Evolutionary conservation across 768 basidiomycete genomes (phyloP).

Genomic region (Candolleomyces aberdarensis): DNA sequence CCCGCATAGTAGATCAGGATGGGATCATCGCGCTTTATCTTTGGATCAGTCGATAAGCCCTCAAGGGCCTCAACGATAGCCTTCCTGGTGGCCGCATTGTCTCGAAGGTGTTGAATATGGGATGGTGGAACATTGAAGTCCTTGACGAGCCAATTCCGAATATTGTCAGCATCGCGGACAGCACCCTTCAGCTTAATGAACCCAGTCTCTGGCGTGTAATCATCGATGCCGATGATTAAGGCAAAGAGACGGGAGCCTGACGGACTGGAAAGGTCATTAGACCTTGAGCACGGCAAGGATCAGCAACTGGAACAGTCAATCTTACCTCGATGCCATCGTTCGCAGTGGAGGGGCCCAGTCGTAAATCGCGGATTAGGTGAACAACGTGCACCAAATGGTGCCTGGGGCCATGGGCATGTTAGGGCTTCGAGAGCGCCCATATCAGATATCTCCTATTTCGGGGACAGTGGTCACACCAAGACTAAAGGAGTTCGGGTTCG

Average conservation of each 20-base stretch:
- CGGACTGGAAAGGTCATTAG: no score
- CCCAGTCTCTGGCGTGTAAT: neutral
- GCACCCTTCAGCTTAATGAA: neutral
- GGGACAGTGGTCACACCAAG: no score
- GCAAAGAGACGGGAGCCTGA: neutral
- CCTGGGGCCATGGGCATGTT: no score
- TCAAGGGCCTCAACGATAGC: conserved; percentile 49
- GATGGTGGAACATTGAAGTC: conserved; percentile 40
- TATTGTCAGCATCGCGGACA: conserved; percentile 41
- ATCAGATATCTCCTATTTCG: no score
- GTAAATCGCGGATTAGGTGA: no score
- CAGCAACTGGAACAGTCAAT: no score
- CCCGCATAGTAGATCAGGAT: conserved; percentile 64
- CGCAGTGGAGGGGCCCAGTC: no score
- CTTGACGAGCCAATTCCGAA: conserved; percentile 48
- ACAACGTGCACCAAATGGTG: no score
- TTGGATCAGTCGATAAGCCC: conserved; percentile 50
- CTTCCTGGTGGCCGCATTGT: conserved; percentile 50
- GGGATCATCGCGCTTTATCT: conserved; percentile 51
- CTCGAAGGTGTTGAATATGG: conserved; percentile 47
- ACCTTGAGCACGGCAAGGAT: no score
- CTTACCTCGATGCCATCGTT: no score
- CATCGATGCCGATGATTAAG: conserved; percentile 5
- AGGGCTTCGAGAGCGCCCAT: no score
- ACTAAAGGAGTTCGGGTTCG: no score